Evolutionary conservation across 108 stramenopile species (phyloP), one percentile per base, ranked within the genome.

Genomic region (Bacterosira constricta): DNA sequence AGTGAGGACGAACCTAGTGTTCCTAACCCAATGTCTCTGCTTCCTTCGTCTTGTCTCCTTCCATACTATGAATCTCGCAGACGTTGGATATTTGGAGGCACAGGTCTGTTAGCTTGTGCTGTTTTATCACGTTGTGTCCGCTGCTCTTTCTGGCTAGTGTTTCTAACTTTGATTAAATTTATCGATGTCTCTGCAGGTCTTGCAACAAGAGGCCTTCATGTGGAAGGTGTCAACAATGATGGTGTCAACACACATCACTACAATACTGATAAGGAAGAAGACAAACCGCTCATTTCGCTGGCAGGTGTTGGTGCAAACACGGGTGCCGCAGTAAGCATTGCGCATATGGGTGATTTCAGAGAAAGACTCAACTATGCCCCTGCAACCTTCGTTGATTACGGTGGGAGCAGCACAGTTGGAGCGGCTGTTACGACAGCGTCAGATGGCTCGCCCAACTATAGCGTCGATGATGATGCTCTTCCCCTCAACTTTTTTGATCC

Each of bases 31-130:
- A 52, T 56, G n/a, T 23, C 25, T 35, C 32, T 57, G 50, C 63
- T 75, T 34, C 92, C 92, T 15, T 53, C 64, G 10, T 64, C 71
- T 12, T 90, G 92, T 42, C 58, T 93, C 34, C 78, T 93, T 71
- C 83, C 92, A 42, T 93, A 83, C 58, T 93, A 93, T 63, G 92
- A 93, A 62, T 88, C 89, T 15, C 69, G 92, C 38, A 75, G 92
- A 58, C 58, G 89, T 15, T 93, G 89, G 92, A 86, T 93, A 29
- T 93, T 90, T 81, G 92, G 92, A 30, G 88, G 89, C 4, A 77
- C 88, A 12, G 85, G 86, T 50, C 47, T 5, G 47, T 49, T 25
- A 49, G 18, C 47, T 23, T 49, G 47, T 49, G 8, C 26, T 26
- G 23, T 10, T 49, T 49, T 49, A 25, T 11, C 26, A 10, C 21